Conservation (phyloP, 2,329 filamentous ascomycete species). For the Cladosporium sp. region DNA sequence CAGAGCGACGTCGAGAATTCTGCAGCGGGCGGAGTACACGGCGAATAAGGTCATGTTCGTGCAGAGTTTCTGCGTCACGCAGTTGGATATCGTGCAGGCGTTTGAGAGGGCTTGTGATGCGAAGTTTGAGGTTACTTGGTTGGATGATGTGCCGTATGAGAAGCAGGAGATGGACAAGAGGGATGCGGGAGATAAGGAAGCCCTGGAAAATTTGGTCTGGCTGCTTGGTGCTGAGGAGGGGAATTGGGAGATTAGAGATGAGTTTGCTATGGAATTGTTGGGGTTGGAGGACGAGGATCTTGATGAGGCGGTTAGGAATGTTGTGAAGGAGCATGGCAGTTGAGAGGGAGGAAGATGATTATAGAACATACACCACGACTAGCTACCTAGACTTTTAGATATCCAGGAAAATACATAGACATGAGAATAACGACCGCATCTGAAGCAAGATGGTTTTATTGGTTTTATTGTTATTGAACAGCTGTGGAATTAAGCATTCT, state of each 20-base stretch:
- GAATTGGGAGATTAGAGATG: slow-evolving; percentile 31
- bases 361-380: no score
- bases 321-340: neutral
- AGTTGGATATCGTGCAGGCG: slow-evolving; percentile 52
- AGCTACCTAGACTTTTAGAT: no score
- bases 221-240: slow-evolving; percentile 28
- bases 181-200: slow-evolving; percentile 31
- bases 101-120: slow-evolving; percentile 46
- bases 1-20: slow-evolving; percentile 46
- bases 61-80: slow-evolving; percentile 53
- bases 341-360: no score
- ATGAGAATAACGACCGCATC: no score
- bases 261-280: slow-evolving; percentile 38
- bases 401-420: no score
- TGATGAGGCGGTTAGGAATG: slow-evolving; percentile 31
- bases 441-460: no score
- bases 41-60: slow-evolving; percentile 56
- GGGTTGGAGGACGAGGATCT: slow-evolving; percentile 38
- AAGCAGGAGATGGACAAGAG: slow-evolving; percentile 32
- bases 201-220: slow-evolving; percentile 28
- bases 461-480: no score
- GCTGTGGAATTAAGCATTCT: no score
- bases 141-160: slow-evolving; percentile 30
- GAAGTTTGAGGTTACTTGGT: slow-evolving; percentile 46
- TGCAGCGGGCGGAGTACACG: slow-evolving; percentile 48